Conservation (phyloP, 768 basidiomycete species). For the Tulasnella sp. region DNA sequence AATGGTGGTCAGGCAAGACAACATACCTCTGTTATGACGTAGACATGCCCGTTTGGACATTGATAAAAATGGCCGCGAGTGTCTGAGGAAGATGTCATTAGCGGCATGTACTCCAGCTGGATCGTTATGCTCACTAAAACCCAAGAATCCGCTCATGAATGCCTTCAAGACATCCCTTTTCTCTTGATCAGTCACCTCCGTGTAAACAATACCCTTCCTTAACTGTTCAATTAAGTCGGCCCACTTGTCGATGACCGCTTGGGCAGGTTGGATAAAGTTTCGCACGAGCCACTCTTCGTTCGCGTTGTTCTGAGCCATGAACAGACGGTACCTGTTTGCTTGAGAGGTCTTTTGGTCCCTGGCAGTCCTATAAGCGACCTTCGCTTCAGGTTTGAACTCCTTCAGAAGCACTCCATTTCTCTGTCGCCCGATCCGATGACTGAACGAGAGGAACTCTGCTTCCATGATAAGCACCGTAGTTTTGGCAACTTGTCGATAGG, state of each 20-base stretch:
- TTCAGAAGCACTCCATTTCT: not conserved
- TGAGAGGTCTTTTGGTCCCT: not conserved
- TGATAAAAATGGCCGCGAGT: slow-evolving; percentile 11
- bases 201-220: slow-evolving; percentile 29
- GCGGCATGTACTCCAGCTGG: too few relatives aligned
- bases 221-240: slow-evolving; percentile 30
- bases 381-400: not conserved
- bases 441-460: slow-evolving; percentile 24
- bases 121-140: not conserved
- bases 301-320: not conserved
- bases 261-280: slow-evolving; percentile 32
- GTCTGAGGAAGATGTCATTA: not conserved
- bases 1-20: not conserved
- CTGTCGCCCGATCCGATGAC: not conserved
- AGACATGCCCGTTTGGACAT: slow-evolving; percentile 18
- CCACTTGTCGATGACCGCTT: slow-evolving; percentile 39
- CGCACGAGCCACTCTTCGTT: slow-evolving; percentile 33
- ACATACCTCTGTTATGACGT: slow-evolving; percentile 17
- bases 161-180: slow-evolving; percentile 39
- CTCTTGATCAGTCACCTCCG: slow-evolving; percentile 43
- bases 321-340: not conserved
- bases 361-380: not conserved
- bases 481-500: slow-evolving; percentile 41
- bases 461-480: slow-evolving; percentile 36
- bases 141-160: slow-evolving; percentile 18